phyloP scores from a whole-genome alignment of 345 rosid genomes.

The thale cress (Arabidopsis thaliana) region TAIR10.1 NC_003070.9:7454001-7454500 shows the following conservation, averaged over 20 bases:
- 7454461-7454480: conserved; percentile 35
- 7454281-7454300: conserved; percentile 27
- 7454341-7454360: conserved; percentile 39
- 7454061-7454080: conserved; percentile 39
- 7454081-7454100: conserved; percentile 34
- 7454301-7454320: conserved; percentile 34
- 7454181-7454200: conserved; percentile 36
- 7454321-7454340: conserved; percentile 36
- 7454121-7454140: conserved; percentile 28
- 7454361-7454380: conserved; percentile 26
- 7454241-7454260: conserved; percentile 30
- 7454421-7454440: conserved; percentile 27
- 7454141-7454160: conserved; percentile 37
- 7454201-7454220: conserved; percentile 37
- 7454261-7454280: conserved; percentile 32
- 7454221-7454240: conserved; percentile 38
- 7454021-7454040: conserved; percentile 35
- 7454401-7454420: conserved; percentile 21
- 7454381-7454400: conserved; percentile 32
- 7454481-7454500: conserved; percentile 29
- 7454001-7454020: conserved; percentile 32
- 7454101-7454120: conserved; percentile 44
- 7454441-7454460: conserved; percentile 37
- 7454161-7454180: conserved; percentile 33
- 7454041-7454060: conserved; percentile 35